Base-by-base conservation (phyloP, 495 filamentous ascomycete genomes). In the Acidomyces sp. region DNA sequence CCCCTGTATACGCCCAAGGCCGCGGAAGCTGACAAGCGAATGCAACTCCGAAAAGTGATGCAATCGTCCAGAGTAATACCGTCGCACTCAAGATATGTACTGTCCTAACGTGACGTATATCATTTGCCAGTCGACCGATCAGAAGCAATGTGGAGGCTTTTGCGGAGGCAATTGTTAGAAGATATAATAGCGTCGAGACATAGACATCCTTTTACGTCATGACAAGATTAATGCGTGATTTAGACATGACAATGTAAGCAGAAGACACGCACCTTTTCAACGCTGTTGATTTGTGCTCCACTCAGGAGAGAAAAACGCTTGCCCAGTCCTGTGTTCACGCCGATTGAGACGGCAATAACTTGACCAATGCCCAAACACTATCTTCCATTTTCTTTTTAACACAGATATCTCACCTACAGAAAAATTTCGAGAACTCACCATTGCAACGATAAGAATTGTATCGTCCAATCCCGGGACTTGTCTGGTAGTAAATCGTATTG, bases 221-320 rank as follows among this genome's bases (percentile, higher is more conserved):
- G n/a, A n/a, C n/a, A n/a, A n/a, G n/a, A n/a, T n/a, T n/a, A n/a
- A 7, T 9, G 9, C 15, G 7, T n/a, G 7, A 34, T 11, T 34
- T 16, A 9, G 32, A n/a, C 32, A 17, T 7, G 7, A 17, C 11
- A n/a, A 17, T 17, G 9, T 13, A 29, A 13, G n/a, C 26, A 29
- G 32, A 34, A 16, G 15, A 34, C 11, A 9, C 32, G 32, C 18
- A 37, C 34, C 34, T 37, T 37, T 21, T 37, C 34, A 12, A 37
- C 13, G 5, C 13, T 6, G 4, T 19, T 16, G 6, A 37, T 13
- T 13, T 37, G 3, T 13, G 12, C 16, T 5, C 4, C 15, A 22
- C 24, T 21, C 13, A 37, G 17, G n/a, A 37, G 13, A 4, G 20
- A 12, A 9, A 5, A 6, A 18, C 34, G 34, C 19, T 20, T 37